Conservation (phyloP, 2,329 filamentous ascomycete species). For the Teratosphaeria pseudoeucalypti region DNA sequence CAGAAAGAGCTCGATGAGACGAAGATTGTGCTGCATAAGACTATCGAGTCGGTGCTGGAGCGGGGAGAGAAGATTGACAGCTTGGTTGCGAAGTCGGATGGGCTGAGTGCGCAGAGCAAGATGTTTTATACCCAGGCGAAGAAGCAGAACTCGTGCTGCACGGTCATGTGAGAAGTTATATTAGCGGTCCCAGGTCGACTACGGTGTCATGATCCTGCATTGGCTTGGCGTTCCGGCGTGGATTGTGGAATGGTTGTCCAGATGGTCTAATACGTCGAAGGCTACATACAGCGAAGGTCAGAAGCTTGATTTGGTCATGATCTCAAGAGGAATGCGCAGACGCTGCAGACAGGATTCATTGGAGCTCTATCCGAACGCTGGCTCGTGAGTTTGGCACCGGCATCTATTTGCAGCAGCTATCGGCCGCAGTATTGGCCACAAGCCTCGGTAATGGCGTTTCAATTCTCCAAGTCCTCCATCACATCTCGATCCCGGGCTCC, state of each 20-base stretch:
- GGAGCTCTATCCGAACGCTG: too few relatives aligned
- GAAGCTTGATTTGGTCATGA: background rate
- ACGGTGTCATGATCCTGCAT: background rate
- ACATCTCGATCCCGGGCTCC: too few relatives aligned
- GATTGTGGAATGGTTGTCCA: background rate
- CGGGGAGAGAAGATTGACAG: conserved; percentile 96
- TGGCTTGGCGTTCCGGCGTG: background rate
- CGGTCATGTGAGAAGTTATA: conserved; percentile 37
- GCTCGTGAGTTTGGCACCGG: too few relatives aligned
- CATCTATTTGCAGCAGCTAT: too few relatives aligned
- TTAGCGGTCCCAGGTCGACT: background rate
- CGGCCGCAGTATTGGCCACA: too few relatives aligned
- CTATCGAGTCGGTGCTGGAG: conserved; percentile 79
- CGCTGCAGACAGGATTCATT: background rate
- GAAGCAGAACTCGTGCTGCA: conserved; percentile 52
- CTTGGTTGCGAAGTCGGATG: conserved; percentile 86
- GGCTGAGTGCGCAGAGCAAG: conserved; percentile 83
- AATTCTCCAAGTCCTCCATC: too few relatives aligned
- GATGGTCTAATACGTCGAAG: background rate
- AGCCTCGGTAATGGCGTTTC: too few relatives aligned
- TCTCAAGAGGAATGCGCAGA: background rate
- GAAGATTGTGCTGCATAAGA: conserved; percentile 95
- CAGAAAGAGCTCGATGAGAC: conserved; percentile 96
- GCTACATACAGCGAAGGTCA: background rate
- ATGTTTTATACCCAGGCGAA: conserved; percentile 80